Evolutionary conservation across 345 rosid species (phyloP).

Genomic region (Clarkia xantiana): DNA sequence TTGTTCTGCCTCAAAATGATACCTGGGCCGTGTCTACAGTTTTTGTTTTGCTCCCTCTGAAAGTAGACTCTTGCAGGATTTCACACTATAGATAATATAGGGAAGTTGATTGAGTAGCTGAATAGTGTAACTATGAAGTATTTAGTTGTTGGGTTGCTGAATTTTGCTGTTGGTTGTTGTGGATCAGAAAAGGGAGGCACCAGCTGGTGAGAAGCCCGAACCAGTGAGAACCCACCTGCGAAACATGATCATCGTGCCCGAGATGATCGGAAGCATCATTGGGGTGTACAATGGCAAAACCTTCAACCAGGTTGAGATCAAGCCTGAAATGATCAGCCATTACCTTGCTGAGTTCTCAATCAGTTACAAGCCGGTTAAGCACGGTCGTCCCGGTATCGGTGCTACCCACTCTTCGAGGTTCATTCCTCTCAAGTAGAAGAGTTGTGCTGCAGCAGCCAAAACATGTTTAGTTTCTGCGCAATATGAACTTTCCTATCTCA

Average conservation of each 20-base stretch:
- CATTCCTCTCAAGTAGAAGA: conserved; percentile 2
- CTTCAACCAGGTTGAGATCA: conserved; percentile 2
- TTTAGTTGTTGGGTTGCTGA: background rate
- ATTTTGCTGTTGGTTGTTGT: too few relatives aligned
- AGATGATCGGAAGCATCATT: conserved; percentile 7
- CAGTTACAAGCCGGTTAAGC: conserved; percentile 5
- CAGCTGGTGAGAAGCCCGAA: conserved; percentile 4
- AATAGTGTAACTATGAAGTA: too few relatives aligned
- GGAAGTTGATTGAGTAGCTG: too few relatives aligned
- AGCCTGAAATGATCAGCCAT: conserved; percentile 6
- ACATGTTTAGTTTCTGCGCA: too few relatives aligned
- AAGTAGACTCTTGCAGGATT: too few relatives aligned
- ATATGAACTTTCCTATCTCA: too few relatives aligned
- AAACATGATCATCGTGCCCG: conserved; percentile 4
- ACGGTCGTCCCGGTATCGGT: conserved; percentile 6
- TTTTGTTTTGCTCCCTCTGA: too few relatives aligned
- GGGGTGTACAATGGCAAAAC: conserved; percentile 7
- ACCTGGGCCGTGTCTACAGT: too few relatives aligned
- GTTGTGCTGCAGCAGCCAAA: too few relatives aligned
- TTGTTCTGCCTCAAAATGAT: too few relatives aligned
- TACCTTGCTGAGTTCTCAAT: conserved; percentile 6
- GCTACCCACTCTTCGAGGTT: background rate
- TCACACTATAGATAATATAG: too few relatives aligned
- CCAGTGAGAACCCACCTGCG: conserved; percentile 2
- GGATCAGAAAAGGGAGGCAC: conserved; percentile 5